phyloP scores from a whole-genome alignment of 441 rosid genomes.

The Euphorbia neoarborescens region DNA sequence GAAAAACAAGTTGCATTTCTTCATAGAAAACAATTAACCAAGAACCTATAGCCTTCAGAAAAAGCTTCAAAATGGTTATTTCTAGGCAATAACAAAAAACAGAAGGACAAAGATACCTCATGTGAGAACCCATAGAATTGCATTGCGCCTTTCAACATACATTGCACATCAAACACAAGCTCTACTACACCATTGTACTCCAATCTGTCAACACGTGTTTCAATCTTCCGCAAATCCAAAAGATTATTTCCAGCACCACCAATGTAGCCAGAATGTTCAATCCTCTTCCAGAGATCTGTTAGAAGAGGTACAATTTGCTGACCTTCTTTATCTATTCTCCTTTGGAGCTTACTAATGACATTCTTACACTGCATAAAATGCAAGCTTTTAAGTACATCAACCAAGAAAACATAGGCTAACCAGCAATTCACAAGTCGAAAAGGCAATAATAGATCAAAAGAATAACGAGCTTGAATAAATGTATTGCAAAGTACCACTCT shows the following conservation, averaged over 20 bases:
- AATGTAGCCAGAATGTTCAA: conserved; percentile 50
- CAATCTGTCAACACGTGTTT: conserved; percentile 69
- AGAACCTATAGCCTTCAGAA: background rate
- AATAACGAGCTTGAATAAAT: background rate
- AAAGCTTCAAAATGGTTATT: background rate
- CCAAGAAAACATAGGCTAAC: conserved; percentile 2
- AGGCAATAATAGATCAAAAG: background rate
- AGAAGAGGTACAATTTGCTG: conserved; percentile 89
- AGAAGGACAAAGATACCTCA: conserved; percentile 51
- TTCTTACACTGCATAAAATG: conserved; percentile 66
- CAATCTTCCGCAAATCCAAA: conserved; percentile 83
- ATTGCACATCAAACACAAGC: conserved; percentile 82
- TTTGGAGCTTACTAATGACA: conserved; percentile 81
- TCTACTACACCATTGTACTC: conserved; percentile 80
- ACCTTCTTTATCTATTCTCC: conserved; percentile 89
- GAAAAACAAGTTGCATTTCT: background rate
- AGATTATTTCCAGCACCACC: conserved; percentile 61
- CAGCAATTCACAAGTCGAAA: background rate
- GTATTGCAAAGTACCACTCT: background rate
- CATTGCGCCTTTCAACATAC: conserved; percentile 84
- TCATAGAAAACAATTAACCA: background rate
- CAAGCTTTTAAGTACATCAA: conserved; percentile 13
- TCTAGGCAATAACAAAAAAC: conserved; percentile 1
- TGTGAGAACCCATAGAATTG: conserved; percentile 72
- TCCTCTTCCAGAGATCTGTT: conserved; percentile 82